Evolutionary conservation across 371 early-diverging fungal species (phyloP).

Genomic region (Mucor irregularis): DNA sequence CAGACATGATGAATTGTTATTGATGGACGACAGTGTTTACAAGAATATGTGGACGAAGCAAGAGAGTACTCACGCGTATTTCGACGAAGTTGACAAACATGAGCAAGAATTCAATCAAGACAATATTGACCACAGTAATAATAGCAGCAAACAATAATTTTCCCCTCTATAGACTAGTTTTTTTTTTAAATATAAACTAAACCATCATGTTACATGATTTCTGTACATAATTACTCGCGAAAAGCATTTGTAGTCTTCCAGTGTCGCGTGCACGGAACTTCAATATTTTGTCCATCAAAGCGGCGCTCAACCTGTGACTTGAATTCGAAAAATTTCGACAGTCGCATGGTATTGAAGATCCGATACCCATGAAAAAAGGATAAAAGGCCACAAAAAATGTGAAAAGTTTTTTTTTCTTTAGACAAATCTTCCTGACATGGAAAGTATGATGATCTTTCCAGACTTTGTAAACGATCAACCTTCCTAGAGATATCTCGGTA

Average conservation of each 20-base stretch:
- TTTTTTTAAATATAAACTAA: too few relatives aligned
- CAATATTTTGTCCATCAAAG: too few relatives aligned
- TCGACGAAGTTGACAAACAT: constrained; percentile 20
- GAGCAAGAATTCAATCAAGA: constrained; percentile 17
- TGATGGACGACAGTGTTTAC: constrained; percentile 67
- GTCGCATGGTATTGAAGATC: not conserved
- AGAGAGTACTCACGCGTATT: constrained; percentile 36
- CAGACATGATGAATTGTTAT: constrained; percentile 67
- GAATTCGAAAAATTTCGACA: not conserved
- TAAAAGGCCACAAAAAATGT: constrained; percentile 8
- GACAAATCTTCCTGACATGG: constrained; percentile 33
- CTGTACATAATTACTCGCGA: too few relatives aligned
- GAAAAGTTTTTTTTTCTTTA: constrained; percentile 18
- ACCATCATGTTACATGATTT: too few relatives aligned
- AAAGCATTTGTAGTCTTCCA: too few relatives aligned
- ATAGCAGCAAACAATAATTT: not conserved
- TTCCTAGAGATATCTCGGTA: constrained; percentile 11
- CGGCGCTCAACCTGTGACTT: too few relatives aligned
- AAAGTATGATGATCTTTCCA: constrained; percentile 31
- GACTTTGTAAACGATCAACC: constrained; percentile 25
- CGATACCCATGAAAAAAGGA: not conserved
- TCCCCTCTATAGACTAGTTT: not conserved
- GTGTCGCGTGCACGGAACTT: too few relatives aligned
- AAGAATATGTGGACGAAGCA: constrained; percentile 87
- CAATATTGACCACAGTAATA: too few relatives aligned